Conservation (phyloP, 805 yeast genomes). For the Wickerhamomyces ciferrii region DNA sequence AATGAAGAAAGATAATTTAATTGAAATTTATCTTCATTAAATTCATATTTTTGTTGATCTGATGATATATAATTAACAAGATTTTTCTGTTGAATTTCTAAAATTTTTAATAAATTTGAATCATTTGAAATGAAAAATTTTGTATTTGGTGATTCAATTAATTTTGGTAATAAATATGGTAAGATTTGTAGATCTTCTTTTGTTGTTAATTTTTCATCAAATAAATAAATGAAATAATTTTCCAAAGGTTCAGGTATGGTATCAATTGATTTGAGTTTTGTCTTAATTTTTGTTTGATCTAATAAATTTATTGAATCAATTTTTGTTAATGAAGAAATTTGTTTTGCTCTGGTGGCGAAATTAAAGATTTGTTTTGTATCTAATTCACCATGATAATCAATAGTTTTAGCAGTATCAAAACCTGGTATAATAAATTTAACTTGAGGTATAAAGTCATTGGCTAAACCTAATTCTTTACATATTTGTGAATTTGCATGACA, state of each 20-base stretch:
- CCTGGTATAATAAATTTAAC: slow-evolving; percentile 51
- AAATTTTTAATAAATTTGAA: slow-evolving; percentile 27
- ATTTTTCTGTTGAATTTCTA: slow-evolving; percentile 33
- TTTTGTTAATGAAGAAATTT: slow-evolving; percentile 27
- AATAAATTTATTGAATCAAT: neutral
- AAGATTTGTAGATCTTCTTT: slow-evolving; percentile 61
- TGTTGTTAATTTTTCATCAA: slow-evolving; percentile 42
- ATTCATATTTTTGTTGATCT: slow-evolving; percentile 27
- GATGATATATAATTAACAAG: slow-evolving; percentile 33
- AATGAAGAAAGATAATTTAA: slow-evolving; percentile 50
- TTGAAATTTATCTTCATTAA: slow-evolving; percentile 40
- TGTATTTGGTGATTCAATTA: slow-evolving; percentile 50
- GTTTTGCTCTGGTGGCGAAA: slow-evolving; percentile 43
- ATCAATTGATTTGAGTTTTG: neutral
- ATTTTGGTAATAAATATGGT: slow-evolving; percentile 50
- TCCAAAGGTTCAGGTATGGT: slow-evolving; percentile 26
- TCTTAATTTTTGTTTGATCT: slow-evolving; percentile 19
- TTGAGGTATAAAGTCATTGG: slow-evolving; percentile 29
- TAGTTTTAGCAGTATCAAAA: slow-evolving; percentile 35
- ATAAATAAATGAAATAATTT: slow-evolving; percentile 48
- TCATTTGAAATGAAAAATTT: slow-evolving; percentile 50
- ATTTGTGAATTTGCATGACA: slow-evolving; percentile 46
- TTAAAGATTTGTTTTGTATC: slow-evolving; percentile 27
- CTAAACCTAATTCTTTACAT: slow-evolving; percentile 48
- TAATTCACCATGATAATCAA: slow-evolving; percentile 23